These are phyloP conservation scores for Cladosporium sp. DNA, from an alignment of 2,329 filamentous ascomycete genomes.

Conservation along the genomic window DNA sequence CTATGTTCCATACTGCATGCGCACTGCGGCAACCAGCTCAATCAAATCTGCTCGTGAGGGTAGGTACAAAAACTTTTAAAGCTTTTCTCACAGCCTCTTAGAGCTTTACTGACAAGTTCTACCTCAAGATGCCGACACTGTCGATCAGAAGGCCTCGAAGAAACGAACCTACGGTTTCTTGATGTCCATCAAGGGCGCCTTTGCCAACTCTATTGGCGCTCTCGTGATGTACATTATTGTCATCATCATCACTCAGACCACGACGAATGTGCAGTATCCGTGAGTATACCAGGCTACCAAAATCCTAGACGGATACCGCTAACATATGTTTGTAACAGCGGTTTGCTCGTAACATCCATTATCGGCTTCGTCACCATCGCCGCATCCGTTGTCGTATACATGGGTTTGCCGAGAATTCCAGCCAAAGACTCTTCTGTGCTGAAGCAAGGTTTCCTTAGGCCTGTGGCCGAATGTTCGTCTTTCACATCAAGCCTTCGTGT, in stretches of 20 bases:
- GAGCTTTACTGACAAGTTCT: not conserved
- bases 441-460: not conserved
- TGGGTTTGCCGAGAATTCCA: not conserved
- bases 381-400: not conserved
- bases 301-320: not conserved
- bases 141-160: not conserved
- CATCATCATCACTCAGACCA: slow-evolving; percentile 20
- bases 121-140: not conserved
- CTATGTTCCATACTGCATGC: slow-evolving; percentile 24
- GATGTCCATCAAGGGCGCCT: slow-evolving; percentile 20
- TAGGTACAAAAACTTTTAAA: not conserved
- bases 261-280: slow-evolving; percentile 18
- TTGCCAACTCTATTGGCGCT: slow-evolving; percentile 22
- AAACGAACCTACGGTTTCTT: slow-evolving; percentile 24
- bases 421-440: not conserved
- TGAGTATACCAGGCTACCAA: not conserved
- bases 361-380: not conserved
- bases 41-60: not conserved
- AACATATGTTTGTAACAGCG: not conserved
- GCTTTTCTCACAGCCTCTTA: no score
- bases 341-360: not conserved
- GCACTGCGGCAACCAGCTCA: slow-evolving; percentile 3
- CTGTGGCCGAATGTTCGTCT: not conserved
- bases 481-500: not conserved
- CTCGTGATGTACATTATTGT: slow-evolving; percentile 23